Percentiles rank a stretch among this genome's conserved stretches.
These are phyloP conservation scores for Aspergillus udagawae DNA, from an alignment of 2,329 filamentous ascomycete species.

Conservation along the genomic window DNA sequence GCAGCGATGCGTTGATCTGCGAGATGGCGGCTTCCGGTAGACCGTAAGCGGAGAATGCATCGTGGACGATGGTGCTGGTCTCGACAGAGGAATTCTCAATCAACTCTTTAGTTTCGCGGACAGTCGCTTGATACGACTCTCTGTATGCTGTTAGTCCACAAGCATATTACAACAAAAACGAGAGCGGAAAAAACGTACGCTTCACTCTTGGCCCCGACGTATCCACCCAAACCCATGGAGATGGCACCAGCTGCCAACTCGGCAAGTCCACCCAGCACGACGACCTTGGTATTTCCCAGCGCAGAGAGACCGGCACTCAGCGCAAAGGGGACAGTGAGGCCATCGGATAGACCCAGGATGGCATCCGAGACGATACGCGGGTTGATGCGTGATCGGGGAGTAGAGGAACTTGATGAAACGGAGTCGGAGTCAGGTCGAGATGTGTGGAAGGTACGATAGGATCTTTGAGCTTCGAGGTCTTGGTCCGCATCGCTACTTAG, in stretches of 20 bases:
- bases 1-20: conserved; percentile 34
- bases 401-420: conserved; percentile 18
- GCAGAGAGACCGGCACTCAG: conserved; percentile 65
- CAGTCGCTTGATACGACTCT: conserved; percentile 45
- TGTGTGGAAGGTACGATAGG: conserved; percentile 32
- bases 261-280: conserved; percentile 70
- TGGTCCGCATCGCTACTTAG: conserved; percentile 19
- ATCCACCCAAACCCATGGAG: conserved; percentile 75
- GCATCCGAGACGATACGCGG: conserved; percentile 52
- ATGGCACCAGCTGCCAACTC: conserved; percentile 73
- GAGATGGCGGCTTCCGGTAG: conserved; percentile 34
- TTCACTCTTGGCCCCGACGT: conserved; percentile 57
- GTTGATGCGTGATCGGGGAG: conserved; percentile 33
- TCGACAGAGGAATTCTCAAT: conserved; percentile 35
- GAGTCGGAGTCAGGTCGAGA: conserved; percentile 20
- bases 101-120: conserved; percentile 40
- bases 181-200: conserved; percentile 32
- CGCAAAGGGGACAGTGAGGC: conserved; percentile 74
- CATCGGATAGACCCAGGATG: conserved; percentile 73
- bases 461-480: conserved; percentile 34
- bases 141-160: conserved; percentile 16
- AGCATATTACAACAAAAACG: not conserved
- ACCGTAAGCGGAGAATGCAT: conserved; percentile 40
- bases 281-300: conserved; percentile 61
- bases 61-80: conserved; percentile 37